Conservation (phyloP, 2,329 filamentous ascomycete genomes). For the Colletotrichum filicis region DNA sequence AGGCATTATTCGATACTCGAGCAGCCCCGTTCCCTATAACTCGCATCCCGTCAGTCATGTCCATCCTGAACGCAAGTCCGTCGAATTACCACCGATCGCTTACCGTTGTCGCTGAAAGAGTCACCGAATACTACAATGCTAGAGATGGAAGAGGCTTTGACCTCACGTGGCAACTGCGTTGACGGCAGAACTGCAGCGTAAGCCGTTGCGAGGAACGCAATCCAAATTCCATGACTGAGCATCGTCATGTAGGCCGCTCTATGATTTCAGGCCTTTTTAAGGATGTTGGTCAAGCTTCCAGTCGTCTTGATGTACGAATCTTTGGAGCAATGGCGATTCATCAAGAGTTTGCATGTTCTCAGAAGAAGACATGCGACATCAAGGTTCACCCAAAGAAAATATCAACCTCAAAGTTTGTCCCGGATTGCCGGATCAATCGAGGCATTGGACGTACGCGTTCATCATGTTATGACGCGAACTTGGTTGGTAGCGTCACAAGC, state of each 20-base stretch:
- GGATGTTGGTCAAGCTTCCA: background rate
- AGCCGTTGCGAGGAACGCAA: background rate
- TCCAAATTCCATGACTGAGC: background rate
- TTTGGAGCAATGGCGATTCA: background rate
- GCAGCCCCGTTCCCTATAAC: constrained; percentile 13
- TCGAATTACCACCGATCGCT: background rate
- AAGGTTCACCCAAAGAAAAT: background rate
- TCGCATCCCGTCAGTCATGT: background rate
- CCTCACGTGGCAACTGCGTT: background rate
- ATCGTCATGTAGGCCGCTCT: background rate
- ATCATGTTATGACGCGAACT: background rate
- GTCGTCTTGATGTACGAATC: background rate
- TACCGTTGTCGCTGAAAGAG: constrained; percentile 28
- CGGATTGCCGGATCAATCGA: background rate
- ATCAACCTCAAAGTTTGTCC: background rate
- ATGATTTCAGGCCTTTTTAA: background rate
- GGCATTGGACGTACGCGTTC: background rate
- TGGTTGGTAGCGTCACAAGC: background rate
- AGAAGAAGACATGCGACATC: background rate
- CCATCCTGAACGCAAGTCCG: background rate
- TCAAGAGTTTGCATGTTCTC: background rate
- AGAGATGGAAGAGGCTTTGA: background rate
- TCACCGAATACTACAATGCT: constrained; percentile 29
- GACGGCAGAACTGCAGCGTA: background rate
- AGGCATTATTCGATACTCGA: constrained; percentile 18